Evolutionary conservation across 1,139 yeast genomes (phyloP).

Genomic region (Lodderomyces metapsilosis): DNA sequence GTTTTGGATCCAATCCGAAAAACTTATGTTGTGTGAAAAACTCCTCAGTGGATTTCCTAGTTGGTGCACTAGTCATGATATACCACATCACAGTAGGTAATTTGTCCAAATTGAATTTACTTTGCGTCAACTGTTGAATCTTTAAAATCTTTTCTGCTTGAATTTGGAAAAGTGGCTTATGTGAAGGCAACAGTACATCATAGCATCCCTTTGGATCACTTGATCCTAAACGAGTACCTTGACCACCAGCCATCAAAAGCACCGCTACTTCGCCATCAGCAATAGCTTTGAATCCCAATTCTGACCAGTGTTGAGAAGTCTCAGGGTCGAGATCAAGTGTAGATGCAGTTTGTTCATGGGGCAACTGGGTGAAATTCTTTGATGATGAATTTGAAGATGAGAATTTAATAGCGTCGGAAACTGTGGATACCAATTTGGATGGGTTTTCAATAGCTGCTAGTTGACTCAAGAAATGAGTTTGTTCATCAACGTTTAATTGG

Average conservation of each 20-base stretch:
- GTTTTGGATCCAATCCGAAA: conserved; percentile 64
- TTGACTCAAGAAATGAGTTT: conserved; percentile 33
- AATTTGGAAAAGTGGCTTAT: conserved; percentile 80
- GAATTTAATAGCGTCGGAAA: conserved; percentile 45
- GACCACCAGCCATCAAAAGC: conserved; percentile 95
- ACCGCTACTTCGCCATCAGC: conserved; percentile 78
- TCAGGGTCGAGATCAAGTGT: conserved; percentile 38
- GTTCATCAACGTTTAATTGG: conserved; percentile 28
- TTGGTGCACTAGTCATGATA: conserved; percentile 94
- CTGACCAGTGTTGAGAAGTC: conserved; percentile 46
- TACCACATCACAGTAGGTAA: conserved; percentile 70
- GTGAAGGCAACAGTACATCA: conserved; percentile 80
- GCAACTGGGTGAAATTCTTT: conserved; percentile 50
- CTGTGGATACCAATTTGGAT: conserved; percentile 38
- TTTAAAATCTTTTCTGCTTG: conserved; percentile 84
- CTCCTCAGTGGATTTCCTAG: conserved; percentile 70
- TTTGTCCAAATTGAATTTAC: conserved; percentile 20
- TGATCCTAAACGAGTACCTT: conserved; percentile 93
- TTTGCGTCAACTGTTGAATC: conserved; percentile 51
- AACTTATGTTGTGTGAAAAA: conserved; percentile 61
- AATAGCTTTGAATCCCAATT: conserved; percentile 68
- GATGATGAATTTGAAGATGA: conserved; percentile 34
- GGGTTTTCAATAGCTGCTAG: conserved; percentile 45
- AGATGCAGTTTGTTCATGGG: conserved; percentile 48
- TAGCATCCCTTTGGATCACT: conserved; percentile 91